Conservation (phyloP, 139 green algal genomes). For the Pedinophyceae sp. region DNA sequence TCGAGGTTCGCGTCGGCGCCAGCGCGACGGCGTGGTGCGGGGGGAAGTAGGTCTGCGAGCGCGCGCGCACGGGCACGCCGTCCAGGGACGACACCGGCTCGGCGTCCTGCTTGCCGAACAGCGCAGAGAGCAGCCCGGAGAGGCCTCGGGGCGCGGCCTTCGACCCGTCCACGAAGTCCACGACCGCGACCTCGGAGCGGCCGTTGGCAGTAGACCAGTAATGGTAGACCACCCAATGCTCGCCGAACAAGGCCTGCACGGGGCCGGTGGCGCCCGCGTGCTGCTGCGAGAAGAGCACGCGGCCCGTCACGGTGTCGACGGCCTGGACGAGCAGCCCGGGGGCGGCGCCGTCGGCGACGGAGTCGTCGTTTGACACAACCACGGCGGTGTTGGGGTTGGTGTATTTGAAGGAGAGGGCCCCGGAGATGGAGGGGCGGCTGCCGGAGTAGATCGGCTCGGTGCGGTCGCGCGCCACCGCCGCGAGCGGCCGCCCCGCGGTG, state of each 20-base stretch:
- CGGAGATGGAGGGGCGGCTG: background rate
- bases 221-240: constrained; percentile 4
- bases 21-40: background rate
- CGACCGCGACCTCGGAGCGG: background rate
- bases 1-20: background rate
- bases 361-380: background rate
- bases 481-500: background rate
- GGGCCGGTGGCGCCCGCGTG: constrained; percentile 1
- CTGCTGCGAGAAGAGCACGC: background rate
- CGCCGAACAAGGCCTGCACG: background rate
- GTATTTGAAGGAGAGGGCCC: background rate
- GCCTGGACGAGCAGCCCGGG: background rate
- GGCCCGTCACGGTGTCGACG: constrained; percentile 4
- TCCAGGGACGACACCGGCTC: background rate
- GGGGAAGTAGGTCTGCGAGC: background rate
- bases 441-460: background rate
- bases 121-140: background rate
- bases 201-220: background rate
- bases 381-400: constrained; percentile 7
- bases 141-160: background rate
- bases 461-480: background rate
- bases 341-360: background rate
- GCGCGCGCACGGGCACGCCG: background rate
- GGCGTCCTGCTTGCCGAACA: background rate
- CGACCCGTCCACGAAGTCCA: background rate